Evolutionary conservation across 1,139 yeast species (phyloP).

Genomic region (Yueomyces sp.): DNA sequence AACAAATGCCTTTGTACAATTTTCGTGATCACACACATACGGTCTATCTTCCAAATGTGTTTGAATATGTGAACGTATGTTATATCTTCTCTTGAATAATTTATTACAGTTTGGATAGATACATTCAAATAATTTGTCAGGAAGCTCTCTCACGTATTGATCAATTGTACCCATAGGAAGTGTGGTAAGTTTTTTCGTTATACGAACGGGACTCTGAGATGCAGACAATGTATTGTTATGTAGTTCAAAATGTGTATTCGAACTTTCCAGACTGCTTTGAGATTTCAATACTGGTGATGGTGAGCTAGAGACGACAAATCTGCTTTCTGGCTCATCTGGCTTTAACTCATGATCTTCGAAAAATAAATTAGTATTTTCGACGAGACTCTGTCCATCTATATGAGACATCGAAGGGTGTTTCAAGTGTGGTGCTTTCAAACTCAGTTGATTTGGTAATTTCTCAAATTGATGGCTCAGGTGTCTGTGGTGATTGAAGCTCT

Average conservation of each 20-base stretch:
- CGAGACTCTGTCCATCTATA: not conserved
- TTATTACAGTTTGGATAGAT: constrained; percentile 72
- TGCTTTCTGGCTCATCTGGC: constrained; percentile 10
- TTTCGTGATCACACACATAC: constrained; percentile 47
- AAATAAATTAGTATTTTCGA: no score
- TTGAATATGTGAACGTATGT: constrained; percentile 93
- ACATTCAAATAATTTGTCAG: constrained; percentile 55
- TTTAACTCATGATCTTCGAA: not conserved
- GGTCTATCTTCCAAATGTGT: constrained; percentile 95
- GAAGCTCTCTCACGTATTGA: constrained; percentile 52
- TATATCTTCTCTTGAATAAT: constrained; percentile 76
- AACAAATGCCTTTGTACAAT: constrained; percentile 59
- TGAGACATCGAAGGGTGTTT: not conserved
- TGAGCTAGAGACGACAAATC: constrained; percentile 18
- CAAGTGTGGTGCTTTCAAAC: not conserved
- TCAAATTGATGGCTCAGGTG: not conserved
- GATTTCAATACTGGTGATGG: constrained; percentile 27
- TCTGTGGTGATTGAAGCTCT: not conserved
- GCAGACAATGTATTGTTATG: constrained; percentile 1
- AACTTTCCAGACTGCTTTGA: constrained; percentile 16
- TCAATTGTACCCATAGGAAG: constrained; percentile 88
- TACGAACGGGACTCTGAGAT: constrained; percentile 19
- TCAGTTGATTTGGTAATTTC: no score
- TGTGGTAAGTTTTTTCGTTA: constrained; percentile 41
- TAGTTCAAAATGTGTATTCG: constrained; percentile 8